Base-by-base conservation (phyloP, 441 rosid species). In the Pelargonium australe region DNA sequence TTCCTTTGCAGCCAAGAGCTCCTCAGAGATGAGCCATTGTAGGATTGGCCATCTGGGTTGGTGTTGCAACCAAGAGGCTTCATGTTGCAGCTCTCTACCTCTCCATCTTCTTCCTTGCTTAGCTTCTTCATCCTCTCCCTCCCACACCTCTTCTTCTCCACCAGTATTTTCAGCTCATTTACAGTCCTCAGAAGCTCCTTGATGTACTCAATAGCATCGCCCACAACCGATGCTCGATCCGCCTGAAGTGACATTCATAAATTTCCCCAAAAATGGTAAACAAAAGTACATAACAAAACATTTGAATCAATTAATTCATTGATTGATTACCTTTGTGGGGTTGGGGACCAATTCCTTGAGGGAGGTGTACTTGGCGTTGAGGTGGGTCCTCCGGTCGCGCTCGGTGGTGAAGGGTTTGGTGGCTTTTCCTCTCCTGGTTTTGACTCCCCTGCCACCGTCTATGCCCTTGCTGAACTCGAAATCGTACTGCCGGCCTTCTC, bases 1-100 rank as follows among this genome's bases (percentile, higher is more conserved):
- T 90, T 92, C 78, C 92, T 86, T 74, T 91, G 90, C 13, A 90
- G 85, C 96, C 96, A 88, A 61, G 97, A 88, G 73, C 68, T 55
- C 17, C 17, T 51, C 19, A 19, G 3, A 1, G 31, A 25, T 25
- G 31, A 2, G 2, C 3, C 31, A 2, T 25, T 25, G 23, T 20
- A 20, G 23, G 23, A 20, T 20, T 20, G 23, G 23, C 23, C 23
- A 20, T 20, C 23, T 20, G 23, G 23, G 23, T 20, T 20, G 23
- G 23, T 20, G 23, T 20, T 20, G 23, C 23, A 20, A 25, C 31
- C 31, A 25, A 20, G 23, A 20, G 23, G 23, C 23, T 25, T 25
- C 2, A 25, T 25, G 58, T 51, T 70, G 69, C 78, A 71, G 77
- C 74, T 76, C 69, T 85, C 88, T 16, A 76, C 80, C 55, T 84